These are phyloP conservation scores for Hypoxylon sp. DNA, from an alignment of 2,329 filamentous ascomycete species.

Conservation along the genomic window DNA sequence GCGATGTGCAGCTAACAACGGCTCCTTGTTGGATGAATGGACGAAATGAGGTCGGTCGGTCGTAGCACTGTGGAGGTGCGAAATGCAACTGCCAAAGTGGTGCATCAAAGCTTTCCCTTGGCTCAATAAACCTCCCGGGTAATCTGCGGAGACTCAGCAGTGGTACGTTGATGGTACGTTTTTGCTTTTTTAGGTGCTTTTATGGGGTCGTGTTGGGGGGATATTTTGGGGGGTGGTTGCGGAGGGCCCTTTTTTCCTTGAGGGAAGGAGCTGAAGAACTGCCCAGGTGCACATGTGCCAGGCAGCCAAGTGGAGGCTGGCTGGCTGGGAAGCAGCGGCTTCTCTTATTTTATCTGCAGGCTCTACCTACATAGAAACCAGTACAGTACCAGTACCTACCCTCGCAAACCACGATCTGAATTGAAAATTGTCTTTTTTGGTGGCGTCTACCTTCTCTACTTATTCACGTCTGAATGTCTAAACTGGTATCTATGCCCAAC, in stretches of 20 bases:
- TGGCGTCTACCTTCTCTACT: not conserved
- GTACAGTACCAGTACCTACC: not conserved
- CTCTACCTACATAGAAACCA: not conserved
- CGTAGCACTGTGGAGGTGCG: constrained; percentile 40
- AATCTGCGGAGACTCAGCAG: constrained; percentile 29
- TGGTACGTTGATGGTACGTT: constrained; percentile 44
- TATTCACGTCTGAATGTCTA: not conserved
- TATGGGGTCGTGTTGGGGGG: constrained; percentile 13
- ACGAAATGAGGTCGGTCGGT: constrained; percentile 37
- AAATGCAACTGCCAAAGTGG: constrained; percentile 33
- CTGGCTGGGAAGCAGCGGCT: constrained; percentile 6
- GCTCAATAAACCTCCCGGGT: constrained; percentile 22
- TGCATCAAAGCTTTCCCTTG: constrained; percentile 31
- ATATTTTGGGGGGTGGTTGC: constrained; percentile 26
- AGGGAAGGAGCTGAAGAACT: constrained; percentile 5
- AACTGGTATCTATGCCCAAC: too few species aligned
- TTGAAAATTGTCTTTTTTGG: not conserved
- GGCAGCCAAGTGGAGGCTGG: constrained; percentile 15
- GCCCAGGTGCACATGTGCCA: not conserved
- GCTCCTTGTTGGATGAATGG: constrained; percentile 39
- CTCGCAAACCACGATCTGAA: not conserved
- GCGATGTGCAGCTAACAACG: constrained; percentile 15
- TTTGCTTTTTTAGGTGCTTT: constrained; percentile 23
- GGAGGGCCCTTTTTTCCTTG: constrained; percentile 18
- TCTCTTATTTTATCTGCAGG: constrained; percentile 8